These are phyloP conservation scores for Alternaria gansuensis DNA, from an alignment of 2,329 filamentous ascomycete species.

Conservation along the genomic window DNA sequence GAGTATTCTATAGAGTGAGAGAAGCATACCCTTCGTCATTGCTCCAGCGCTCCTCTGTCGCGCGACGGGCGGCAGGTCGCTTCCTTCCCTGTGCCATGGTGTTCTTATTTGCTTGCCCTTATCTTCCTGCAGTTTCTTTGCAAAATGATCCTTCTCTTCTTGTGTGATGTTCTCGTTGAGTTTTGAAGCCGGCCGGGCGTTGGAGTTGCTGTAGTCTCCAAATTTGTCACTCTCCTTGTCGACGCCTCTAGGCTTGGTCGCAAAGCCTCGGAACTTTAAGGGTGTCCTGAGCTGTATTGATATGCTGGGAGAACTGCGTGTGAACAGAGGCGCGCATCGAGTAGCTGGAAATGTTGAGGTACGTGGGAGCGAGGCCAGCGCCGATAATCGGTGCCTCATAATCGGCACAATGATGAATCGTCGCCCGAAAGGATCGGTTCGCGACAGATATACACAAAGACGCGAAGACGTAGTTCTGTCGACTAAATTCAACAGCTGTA, in stretches of 20 bases:
- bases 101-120: constrained; percentile 67
- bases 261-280: constrained; percentile 13
- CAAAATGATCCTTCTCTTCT: constrained; percentile 59
- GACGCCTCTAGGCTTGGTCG: constrained; percentile 6
- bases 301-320: constrained; percentile 12
- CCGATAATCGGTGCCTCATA: constrained; percentile 48
- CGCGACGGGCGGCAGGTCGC: constrained; percentile 65
- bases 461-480: constrained; percentile 9
- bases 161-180: constrained; percentile 56
- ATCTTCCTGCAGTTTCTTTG: constrained; percentile 54
- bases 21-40: constrained; percentile 69
- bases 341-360: constrained; percentile 25
- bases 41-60: constrained; percentile 61
- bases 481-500: constrained; percentile 5
- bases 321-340: constrained; percentile 18
- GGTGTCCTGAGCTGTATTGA: background rate
- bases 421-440: constrained; percentile 1
- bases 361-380: constrained; percentile 34
- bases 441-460: constrained; percentile 1
- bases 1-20: background rate
- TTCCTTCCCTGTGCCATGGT: constrained; percentile 72
- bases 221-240: constrained; percentile 25
- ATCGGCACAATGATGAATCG: constrained; percentile 8
- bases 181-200: constrained; percentile 51
- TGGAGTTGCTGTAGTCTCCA: constrained; percentile 43